Evolutionary conservation across 768 basidiomycete genomes (phyloP).

Genomic region (Hypsizygus marmoreus): DNA sequence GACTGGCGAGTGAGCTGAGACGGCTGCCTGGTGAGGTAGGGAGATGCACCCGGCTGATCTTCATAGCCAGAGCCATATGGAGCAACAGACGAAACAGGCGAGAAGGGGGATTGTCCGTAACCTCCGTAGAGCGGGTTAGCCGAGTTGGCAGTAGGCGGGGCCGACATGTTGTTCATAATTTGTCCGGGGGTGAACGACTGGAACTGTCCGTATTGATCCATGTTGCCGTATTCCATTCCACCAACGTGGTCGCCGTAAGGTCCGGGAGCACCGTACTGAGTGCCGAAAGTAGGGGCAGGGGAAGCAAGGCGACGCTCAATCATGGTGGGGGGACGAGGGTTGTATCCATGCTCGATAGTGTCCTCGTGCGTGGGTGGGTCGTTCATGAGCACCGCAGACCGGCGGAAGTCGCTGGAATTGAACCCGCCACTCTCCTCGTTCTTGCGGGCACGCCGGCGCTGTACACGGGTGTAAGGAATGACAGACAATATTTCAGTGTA

Average conservation of each 20-base stretch:
- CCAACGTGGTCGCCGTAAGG: constrained; percentile 17
- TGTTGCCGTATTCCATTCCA: constrained; percentile 17
- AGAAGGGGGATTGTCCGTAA: constrained; percentile 37
- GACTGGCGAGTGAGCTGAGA: constrained; percentile 15
- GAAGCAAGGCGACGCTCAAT: constrained; percentile 25
- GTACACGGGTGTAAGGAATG: constrained; percentile 5
- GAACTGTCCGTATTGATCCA: constrained; percentile 21
- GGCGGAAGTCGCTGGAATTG: constrained; percentile 58
- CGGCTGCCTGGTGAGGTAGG: constrained; percentile 21
- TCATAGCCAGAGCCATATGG: constrained; percentile 16
- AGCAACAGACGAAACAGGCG: constrained; percentile 36
- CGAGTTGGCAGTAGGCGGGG: constrained; percentile 26
- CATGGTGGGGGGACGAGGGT: constrained; percentile 58
- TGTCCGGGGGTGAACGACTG: constrained; percentile 39
- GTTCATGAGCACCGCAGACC: constrained; percentile 61
- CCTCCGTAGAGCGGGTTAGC: constrained; percentile 38
- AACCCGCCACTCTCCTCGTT: constrained; percentile 48
- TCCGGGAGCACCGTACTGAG: constrained; percentile 31
- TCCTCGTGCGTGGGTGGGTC: constrained; percentile 51
- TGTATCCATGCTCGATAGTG: constrained; percentile 41
- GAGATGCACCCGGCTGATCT: constrained; percentile 16
- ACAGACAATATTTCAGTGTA: background rate
- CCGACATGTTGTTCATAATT: constrained; percentile 27
- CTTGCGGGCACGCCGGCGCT: constrained; percentile 45
- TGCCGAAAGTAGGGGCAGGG: constrained; percentile 34